Evolutionary conservation across 495 filamentous ascomycete species (phyloP).

Genomic region (Penicillium dipodomyicola): DNA sequence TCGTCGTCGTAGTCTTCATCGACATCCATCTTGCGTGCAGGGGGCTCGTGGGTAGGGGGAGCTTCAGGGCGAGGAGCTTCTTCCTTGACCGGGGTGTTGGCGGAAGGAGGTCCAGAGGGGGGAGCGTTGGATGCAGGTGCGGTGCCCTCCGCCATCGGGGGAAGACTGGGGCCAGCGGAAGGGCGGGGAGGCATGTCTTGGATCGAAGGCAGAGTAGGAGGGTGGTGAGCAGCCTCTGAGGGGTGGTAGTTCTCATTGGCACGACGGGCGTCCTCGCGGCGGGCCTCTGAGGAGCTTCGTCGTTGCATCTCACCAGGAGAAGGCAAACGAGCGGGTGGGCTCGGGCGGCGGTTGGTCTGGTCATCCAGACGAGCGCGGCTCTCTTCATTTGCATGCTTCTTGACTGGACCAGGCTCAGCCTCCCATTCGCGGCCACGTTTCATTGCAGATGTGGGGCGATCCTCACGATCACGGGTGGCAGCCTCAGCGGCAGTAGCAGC

Average conservation of each 20-base stretch:
- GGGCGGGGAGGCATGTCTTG: constrained; percentile 67
- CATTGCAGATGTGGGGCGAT: constrained; percentile 72
- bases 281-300: constrained; percentile 75
- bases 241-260: constrained; percentile 79
- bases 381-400: constrained; percentile 88
- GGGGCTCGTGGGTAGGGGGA: constrained; percentile 67
- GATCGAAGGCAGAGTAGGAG: constrained; percentile 67
- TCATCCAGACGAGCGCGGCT: constrained; percentile 83
- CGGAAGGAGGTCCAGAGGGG: constrained; percentile 47
- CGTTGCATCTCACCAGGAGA: constrained; percentile 70
- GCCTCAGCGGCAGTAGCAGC: constrained; percentile 73
- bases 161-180: constrained; percentile 43
- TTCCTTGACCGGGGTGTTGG: constrained; percentile 44
- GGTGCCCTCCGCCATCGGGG: constrained; percentile 56
- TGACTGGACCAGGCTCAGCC: constrained; percentile 59
- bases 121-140: constrained; percentile 61
- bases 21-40: constrained; percentile 91
- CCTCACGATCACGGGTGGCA: constrained; percentile 77
- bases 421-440: constrained; percentile 93
- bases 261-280: constrained; percentile 66
- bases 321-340: constrained; percentile 54
- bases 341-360: constrained; percentile 71
- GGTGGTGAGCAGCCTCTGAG: constrained; percentile 87
- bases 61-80: constrained; percentile 53
- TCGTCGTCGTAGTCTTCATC: constrained; percentile 96